A percentile compares a stretch with the other conserved stretches of the same genome.
Evolutionary conservation across 345 rosid species (phyloP).

Genomic region (Eutrema heterophyllum): DNA sequence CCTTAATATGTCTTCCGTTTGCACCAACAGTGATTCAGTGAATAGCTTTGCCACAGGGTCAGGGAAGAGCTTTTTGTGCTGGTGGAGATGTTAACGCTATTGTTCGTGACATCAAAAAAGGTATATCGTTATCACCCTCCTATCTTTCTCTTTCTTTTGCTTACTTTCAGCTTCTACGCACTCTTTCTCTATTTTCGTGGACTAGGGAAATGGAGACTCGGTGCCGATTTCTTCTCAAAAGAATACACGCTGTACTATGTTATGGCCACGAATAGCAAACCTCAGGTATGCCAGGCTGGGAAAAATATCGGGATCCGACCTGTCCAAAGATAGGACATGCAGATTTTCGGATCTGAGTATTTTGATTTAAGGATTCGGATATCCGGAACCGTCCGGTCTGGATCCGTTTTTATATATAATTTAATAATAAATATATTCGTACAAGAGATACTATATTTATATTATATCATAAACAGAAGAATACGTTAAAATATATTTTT

Average conservation of each 20-base stretch:
- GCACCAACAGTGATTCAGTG: background rate
- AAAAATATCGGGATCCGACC: no score
- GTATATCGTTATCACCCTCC: background rate
- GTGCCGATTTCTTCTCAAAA: conserved; percentile 39
- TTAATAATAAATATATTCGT: no score
- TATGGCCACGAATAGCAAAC: conserved; percentile 66
- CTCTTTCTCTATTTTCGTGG: background rate
- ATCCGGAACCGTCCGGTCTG: no score
- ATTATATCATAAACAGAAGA: no score
- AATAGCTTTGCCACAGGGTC: conserved; percentile 40
- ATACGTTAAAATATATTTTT: no score
- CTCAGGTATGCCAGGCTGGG: conserved; percentile 37
- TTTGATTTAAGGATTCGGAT: no score
- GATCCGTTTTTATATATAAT: no score
- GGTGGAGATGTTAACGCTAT: conserved; percentile 80
- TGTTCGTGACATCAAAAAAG: conserved; percentile 31
- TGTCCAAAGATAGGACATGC: no score
- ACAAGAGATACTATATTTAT: no score
- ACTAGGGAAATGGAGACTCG: conserved; percentile 57
- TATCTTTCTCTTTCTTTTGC: background rate
- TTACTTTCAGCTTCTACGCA: no score
- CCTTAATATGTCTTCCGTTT: background rate
- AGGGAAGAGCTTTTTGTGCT: conserved; percentile 78
- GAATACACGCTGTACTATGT: conserved; percentile 55
- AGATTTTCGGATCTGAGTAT: no score